Base-by-base conservation (phyloP, 2,329 filamentous ascomycete species). In the Colletotrichum spinosum region DNA sequence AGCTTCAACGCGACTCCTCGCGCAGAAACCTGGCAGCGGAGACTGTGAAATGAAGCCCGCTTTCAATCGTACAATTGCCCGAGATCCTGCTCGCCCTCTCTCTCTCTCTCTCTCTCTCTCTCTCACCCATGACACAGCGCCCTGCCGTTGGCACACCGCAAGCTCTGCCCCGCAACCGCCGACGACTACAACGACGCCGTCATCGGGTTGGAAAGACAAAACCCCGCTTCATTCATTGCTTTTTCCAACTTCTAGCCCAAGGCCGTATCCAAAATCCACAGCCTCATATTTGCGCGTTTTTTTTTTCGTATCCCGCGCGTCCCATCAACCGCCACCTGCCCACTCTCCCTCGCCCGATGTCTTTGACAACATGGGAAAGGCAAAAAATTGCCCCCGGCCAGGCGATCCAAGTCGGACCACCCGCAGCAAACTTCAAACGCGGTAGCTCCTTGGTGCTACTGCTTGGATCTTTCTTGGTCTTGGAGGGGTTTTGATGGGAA, bases 401-500 rank as follows among this genome's bases (percentile, higher is more conserved):
- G 62, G 35, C 46, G 46, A 44, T 41, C 52, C 58, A 56, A 42
- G 58, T 35, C 57, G 62, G 45, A 35, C 44, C 41, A 56, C 15
- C 39, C 58, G 57, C 52, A 51, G 52, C 52, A 49, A 56, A 55
- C 57, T 38, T 61, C 57, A 65, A 62, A 65, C 62, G 49, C 58
- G 45, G 58, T 46, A 17, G 53, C 42, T 41, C 52, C 62, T 37
- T 55, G 52, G n/a, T 42, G 37, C 41, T 8, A 48, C 13, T 48
- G 37, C 25, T 25, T 4, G 25, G 25, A 25, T 25, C 52, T 41
- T 44, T 33, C 33, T 37, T 44, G 17, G 15, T 33, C 44, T 46
- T 17, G 15, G 44, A 17, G 49, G 45, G 49, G 55, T 38, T 46
- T 58, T 58, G 37, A 45, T 50, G 33, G 44, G 48, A 39, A 37